Evolutionary conservation across 208 protist genomes (phyloP).

Genomic region (Vickermania spadyakhi): DNA sequence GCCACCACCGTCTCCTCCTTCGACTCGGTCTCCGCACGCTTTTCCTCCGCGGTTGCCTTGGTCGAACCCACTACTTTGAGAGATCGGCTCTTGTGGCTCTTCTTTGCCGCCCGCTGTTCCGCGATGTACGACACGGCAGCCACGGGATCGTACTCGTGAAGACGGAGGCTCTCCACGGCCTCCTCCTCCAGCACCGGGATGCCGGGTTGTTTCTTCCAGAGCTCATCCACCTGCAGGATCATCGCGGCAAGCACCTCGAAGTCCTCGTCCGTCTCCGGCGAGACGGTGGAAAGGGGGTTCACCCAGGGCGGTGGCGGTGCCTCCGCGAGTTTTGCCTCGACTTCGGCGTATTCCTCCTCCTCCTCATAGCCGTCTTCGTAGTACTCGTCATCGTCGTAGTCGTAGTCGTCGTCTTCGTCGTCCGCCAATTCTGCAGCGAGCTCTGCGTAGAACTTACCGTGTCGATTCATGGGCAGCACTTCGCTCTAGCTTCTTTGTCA

Average conservation of each 20-base stretch:
- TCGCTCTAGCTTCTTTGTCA: background rate
- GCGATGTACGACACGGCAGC: conserved; percentile 17
- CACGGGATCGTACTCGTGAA: conserved; percentile 44
- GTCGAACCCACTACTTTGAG: background rate
- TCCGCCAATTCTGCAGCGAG: conserved; percentile 38
- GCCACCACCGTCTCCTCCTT: background rate
- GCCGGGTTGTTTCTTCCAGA: conserved; percentile 28
- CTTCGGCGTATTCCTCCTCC: conserved; percentile 7
- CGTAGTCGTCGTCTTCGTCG: conserved; percentile 32
- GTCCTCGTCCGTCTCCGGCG: conserved; percentile 29
- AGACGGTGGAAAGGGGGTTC: conserved; percentile 19
- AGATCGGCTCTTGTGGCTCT: conserved; percentile 2
- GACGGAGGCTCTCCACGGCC: conserved; percentile 40
- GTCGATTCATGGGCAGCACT: conserved; percentile 45
- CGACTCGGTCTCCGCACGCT: background rate
- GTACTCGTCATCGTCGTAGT: conserved; percentile 32
- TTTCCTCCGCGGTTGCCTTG: background rate
- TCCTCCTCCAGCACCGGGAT: conserved; percentile 26
- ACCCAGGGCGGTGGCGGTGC: background rate
- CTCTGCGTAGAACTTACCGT: conserved; percentile 67
- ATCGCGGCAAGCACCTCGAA: conserved; percentile 36
- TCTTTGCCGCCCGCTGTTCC: conserved; percentile 18
- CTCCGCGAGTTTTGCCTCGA: background rate
- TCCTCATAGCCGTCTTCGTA: conserved; percentile 22
- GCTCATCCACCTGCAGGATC: conserved; percentile 22